phyloP scores from a whole-genome alignment of 495 filamentous ascomycete genomes.

The Daldinia grandis region DNA sequence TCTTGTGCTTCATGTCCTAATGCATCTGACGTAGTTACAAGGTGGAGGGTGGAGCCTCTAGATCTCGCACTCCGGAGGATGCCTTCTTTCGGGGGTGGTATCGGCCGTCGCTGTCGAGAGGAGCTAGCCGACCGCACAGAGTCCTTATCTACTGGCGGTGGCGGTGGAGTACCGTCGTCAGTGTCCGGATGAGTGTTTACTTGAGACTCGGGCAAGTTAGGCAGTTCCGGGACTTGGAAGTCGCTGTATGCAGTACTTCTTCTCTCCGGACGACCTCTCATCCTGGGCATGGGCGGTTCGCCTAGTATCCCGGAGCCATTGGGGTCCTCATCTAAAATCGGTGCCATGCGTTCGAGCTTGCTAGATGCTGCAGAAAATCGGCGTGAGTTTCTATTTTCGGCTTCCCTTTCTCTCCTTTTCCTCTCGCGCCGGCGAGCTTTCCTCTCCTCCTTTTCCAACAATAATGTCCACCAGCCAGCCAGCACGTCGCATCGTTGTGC shows the following conservation, averaged over 20 bases:
- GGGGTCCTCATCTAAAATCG: constrained; percentile 69
- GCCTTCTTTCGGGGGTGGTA: constrained; percentile 85
- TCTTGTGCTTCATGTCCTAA: constrained; percentile 44
- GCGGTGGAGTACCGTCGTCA: constrained; percentile 62
- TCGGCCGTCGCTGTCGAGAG: constrained; percentile 71
- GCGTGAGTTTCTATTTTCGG: constrained; percentile 79
- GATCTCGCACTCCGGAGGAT: constrained; percentile 67
- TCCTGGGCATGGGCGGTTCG: constrained; percentile 65
- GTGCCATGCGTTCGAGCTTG: constrained; percentile 79
- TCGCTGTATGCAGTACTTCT: constrained; percentile 60
- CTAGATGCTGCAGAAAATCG: constrained; percentile 87
- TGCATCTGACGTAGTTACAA: constrained; percentile 69
- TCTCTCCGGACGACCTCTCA: constrained; percentile 61
- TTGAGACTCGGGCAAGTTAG: constrained; percentile 72
- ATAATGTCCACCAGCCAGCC: constrained; percentile 94
- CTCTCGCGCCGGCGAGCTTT: constrained; percentile 85
- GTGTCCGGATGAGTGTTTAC: constrained; percentile 51
- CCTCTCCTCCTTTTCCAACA: constrained; percentile 95
- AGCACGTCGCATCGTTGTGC: constrained; percentile 87
- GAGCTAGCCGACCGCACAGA: constrained; percentile 75
- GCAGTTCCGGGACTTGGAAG: constrained; percentile 69
- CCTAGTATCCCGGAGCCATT: constrained; percentile 46
- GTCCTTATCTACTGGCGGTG: constrained; percentile 79
- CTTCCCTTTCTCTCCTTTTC: constrained; percentile 84
- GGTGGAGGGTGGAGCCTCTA: constrained; percentile 79